Evolutionary conservation across 208 protist genomes (phyloP).

Genomic region (Trypanosoma conorhini): DNA sequence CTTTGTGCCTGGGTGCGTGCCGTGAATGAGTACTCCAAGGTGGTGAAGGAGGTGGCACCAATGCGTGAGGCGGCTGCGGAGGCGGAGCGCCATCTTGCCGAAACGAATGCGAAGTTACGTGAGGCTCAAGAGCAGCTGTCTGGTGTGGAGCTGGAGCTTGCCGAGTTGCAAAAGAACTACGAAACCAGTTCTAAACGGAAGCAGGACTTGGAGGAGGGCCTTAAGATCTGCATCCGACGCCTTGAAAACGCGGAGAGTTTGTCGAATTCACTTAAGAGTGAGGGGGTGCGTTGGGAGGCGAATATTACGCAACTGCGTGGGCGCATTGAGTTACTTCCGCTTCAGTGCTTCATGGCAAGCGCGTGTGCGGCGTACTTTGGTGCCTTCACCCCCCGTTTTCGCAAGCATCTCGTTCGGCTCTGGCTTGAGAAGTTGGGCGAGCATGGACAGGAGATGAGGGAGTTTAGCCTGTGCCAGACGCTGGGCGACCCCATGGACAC

Average conservation of each 20-base stretch:
- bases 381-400: slow-evolving; percentile 94
- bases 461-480: slow-evolving; percentile 61
- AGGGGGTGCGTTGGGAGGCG: slow-evolving; percentile 94
- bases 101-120: slow-evolving; percentile 88
- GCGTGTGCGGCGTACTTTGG: slow-evolving; percentile 96
- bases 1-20: slow-evolving; percentile 97
- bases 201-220: slow-evolving; percentile 88
- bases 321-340: slow-evolving; percentile 77
- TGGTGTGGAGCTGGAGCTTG: slow-evolving; percentile 93
- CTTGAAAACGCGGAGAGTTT: slow-evolving; percentile 95
- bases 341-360: slow-evolving; percentile 95
- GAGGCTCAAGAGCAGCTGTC: slow-evolving; percentile 89
- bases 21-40: slow-evolving; percentile 95
- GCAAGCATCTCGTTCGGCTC: slow-evolving; percentile 75
- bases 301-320: slow-evolving; percentile 82
- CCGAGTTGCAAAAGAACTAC: slow-evolving; percentile 86
- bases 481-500: slow-evolving; percentile 95
- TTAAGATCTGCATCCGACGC: slow-evolving; percentile 85
- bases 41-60: slow-evolving; percentile 96
- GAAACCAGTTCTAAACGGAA: slow-evolving; percentile 87
- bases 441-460: slow-evolving; percentile 54
- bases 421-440: slow-evolving; percentile 73
- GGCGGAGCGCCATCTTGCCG: slow-evolving; percentile 86
- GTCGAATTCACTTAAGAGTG: slow-evolving; percentile 92
- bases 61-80: slow-evolving; percentile 92